Evolutionary conservation across 441 rosid species (phyloP).

Genomic region (Populus hybrid): DNA sequence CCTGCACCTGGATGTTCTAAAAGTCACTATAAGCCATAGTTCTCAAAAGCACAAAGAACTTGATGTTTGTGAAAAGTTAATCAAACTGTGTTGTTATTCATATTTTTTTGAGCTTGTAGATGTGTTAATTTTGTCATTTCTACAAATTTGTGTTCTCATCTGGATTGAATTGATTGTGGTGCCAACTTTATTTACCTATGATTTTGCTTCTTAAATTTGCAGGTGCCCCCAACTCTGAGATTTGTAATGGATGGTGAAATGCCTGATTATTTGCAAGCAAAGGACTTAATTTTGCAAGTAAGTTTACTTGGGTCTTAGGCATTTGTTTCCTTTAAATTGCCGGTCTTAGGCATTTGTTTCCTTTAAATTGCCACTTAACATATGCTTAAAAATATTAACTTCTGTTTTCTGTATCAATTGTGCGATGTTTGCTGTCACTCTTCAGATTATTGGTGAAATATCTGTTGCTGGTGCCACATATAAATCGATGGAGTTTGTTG

Average conservation of each 20-base stretch:
- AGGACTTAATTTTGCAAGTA: conserved; percentile 97
- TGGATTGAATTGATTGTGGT: neutral
- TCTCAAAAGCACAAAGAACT: neutral
- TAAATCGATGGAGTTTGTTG: conserved; percentile 95
- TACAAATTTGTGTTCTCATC: neutral
- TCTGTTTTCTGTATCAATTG: neutral
- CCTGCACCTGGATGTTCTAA: neutral
- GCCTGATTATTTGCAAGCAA: conserved; percentile 84
- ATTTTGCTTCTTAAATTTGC: conserved; percentile 18
- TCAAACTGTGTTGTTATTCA: neutral
- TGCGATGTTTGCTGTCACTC: neutral
- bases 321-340: neutral
- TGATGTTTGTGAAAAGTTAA: neutral
- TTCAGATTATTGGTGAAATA: conserved; percentile 96
- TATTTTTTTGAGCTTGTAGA: neutral
- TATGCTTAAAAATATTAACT: neutral
- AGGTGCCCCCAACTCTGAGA: conserved; percentile 96
- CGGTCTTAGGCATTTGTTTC: conserved; percentile 5
- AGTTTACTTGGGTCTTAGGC: conserved; percentile 23
- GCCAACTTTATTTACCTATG: neutral
- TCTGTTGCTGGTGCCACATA: conserved; percentile 97
- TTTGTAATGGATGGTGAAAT: conserved; percentile 97
- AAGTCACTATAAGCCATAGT: neutral
- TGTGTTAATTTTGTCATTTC: neutral
- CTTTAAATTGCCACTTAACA: neutral